Conservation (phyloP, 805 yeast genomes). For the Candida lessepsii region DNA sequence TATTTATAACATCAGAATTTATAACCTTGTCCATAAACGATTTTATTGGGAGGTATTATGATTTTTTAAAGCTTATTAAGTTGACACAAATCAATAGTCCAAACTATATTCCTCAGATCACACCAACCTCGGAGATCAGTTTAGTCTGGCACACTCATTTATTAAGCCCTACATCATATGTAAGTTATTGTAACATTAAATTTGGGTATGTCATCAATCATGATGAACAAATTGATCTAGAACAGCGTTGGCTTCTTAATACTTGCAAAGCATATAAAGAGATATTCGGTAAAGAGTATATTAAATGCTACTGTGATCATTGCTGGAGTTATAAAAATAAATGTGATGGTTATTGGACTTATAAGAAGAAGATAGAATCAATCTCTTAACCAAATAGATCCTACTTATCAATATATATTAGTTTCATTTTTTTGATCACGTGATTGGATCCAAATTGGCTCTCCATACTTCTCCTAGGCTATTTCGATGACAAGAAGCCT, state of each 20-base stretch:
- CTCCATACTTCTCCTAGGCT: background rate
- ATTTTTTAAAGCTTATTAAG: background rate
- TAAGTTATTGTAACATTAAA: background rate
- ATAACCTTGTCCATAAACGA: background rate
- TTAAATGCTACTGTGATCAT: too few relatives aligned
- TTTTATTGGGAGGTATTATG: background rate
- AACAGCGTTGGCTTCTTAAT: background rate
- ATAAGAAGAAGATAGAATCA: too few relatives aligned
- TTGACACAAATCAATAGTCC: background rate
- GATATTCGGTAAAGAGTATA: too few relatives aligned
- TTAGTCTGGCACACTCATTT: background rate
- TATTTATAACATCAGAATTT: background rate
- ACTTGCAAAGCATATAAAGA: too few relatives aligned
- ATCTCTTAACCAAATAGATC: too few relatives aligned
- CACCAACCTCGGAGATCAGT: background rate
- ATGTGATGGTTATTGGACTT: too few relatives aligned
- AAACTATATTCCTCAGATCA: background rate
- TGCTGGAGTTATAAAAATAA: too few relatives aligned
- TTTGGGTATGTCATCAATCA: conserved; percentile 16
- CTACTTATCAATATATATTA: too few relatives aligned
- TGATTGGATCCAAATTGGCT: too few relatives aligned
- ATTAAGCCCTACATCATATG: background rate
- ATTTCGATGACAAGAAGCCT: background rate
- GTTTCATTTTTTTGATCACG: too few relatives aligned
- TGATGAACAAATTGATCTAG: conserved; percentile 20